phyloP scores from a whole-genome alignment of 2,329 filamentous ascomycete species.

The Lachnum nothofagi region DNA sequence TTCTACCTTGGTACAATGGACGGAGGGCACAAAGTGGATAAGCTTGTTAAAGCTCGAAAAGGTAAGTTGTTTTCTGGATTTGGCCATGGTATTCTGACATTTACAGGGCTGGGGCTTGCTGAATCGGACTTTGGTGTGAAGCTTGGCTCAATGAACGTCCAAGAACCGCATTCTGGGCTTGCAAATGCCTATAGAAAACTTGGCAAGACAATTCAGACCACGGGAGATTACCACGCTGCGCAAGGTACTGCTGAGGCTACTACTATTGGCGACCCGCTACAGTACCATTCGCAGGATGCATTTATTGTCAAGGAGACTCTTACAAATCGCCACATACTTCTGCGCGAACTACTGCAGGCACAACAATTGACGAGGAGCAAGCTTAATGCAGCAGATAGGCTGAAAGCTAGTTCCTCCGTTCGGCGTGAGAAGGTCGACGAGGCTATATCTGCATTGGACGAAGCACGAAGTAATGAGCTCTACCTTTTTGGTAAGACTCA shows the following conservation, averaged over 20 bases:
- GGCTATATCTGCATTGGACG: constrained; percentile 84
- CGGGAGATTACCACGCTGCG: constrained; percentile 91
- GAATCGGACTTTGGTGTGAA: constrained; percentile 94
- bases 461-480: constrained; percentile 75
- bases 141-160: constrained; percentile 76
- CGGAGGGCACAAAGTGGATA: constrained; percentile 92
- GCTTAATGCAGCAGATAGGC: constrained; percentile 77
- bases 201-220: constrained; percentile 85
- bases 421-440: constrained; percentile 95
- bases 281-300: constrained; percentile 91
- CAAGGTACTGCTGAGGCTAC: constrained; percentile 96
- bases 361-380: constrained; percentile 80
- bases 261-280: constrained; percentile 85
- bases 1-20: constrained; percentile 97
- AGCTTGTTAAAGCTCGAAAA: constrained; percentile 84
- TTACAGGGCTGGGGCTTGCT: constrained; percentile 77
- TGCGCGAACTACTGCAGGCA: constrained; percentile 86
- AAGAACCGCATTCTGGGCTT: constrained; percentile 85
- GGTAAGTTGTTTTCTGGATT: constrained; percentile 49
- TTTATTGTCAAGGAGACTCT: constrained; percentile 98
- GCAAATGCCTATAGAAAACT: constrained; percentile 90
- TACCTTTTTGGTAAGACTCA: constrained; percentile 81
- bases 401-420: constrained; percentile 82
- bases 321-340: constrained; percentile 93
- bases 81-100: constrained; percentile 30